These are phyloP conservation scores for Scutellaria baicalensis DNA, from an alignment of 257 asterid species.

Conservation along the genomic window DNA sequence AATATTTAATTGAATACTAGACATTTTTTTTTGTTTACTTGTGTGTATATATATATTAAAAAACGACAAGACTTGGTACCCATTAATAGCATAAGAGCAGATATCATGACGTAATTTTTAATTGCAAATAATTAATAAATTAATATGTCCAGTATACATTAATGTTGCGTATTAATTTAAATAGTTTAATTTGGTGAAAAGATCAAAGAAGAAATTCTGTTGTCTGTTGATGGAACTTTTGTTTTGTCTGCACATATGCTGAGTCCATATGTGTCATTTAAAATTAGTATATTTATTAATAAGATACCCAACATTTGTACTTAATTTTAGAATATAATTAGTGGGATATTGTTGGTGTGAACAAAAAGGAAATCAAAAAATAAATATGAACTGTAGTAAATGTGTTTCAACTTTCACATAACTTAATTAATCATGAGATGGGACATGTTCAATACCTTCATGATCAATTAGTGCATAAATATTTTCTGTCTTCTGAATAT, in stretches of 20 bases:
- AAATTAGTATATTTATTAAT: not conserved
- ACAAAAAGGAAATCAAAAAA: not conserved
- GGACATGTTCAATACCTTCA: too few species aligned
- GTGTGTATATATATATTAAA: not conserved
- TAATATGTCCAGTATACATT: not conserved
- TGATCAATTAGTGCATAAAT: too few species aligned
- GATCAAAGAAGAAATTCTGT: slow-evolving; percentile 14
- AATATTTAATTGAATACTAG: too few species aligned
- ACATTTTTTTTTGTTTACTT: not conserved
- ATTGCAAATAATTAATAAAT: not conserved
- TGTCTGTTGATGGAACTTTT: slow-evolving; percentile 2
- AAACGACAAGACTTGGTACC: not conserved
- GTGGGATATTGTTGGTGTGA: not conserved
- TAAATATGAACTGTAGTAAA: too few species aligned
- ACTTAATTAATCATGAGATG: too few species aligned
- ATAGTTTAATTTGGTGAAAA: not conserved
- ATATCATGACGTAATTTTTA: not conserved
- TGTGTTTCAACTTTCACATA: too few species aligned
- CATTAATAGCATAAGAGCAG: slow-evolving; percentile 4
- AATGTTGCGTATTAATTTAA: not conserved
- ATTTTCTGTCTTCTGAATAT: too few species aligned
- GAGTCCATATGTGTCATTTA: not conserved
- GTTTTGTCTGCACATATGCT: slow-evolving; percentile 10
- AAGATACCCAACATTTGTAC: not conserved
- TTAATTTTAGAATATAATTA: not conserved